These are phyloP conservation scores for Fonsecaea erecta DNA, from an alignment of 2,329 filamentous ascomycete genomes.

Conservation along the genomic window DNA sequence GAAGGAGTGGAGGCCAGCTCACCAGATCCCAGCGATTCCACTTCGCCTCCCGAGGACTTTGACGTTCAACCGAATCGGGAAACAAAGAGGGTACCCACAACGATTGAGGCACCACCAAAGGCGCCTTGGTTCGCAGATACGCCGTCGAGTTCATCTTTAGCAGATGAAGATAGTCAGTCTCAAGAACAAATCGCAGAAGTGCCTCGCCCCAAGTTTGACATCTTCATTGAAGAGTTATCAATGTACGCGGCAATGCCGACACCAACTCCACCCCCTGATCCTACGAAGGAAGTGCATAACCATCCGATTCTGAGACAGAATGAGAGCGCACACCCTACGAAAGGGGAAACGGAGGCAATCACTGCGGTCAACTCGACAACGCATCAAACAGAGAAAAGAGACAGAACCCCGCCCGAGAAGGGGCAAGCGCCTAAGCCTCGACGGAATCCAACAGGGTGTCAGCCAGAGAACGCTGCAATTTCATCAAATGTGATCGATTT, in stretches of 20 bases:
- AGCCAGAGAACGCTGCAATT: background rate
- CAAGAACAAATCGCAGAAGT: background rate
- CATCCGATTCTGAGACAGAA: too few species aligned
- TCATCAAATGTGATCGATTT: background rate
- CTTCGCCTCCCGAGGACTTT: background rate
- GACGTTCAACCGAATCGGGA: background rate
- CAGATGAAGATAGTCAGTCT: background rate
- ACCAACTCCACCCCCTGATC: background rate
- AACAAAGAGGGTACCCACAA: background rate
- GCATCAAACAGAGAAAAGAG: background rate
- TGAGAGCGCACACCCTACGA: too few species aligned
- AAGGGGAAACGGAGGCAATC: too few species aligned
- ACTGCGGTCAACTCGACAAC: too few species aligned
- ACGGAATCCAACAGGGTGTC: background rate
- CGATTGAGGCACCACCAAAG: background rate
- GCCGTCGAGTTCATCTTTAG: background rate
- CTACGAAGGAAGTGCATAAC: too few species aligned
- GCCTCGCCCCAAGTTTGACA: background rate
- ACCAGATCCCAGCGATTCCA: background rate
- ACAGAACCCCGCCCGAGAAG: background rate
- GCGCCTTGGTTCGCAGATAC: too few species aligned
- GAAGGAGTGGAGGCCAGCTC: slow-evolving; percentile 10
- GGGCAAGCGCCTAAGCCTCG: background rate
- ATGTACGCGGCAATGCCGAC: background rate
- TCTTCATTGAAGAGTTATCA: background rate